Evolutionary conservation across 2,329 filamentous ascomycete genomes (phyloP).

Genomic region (Penicillium sp.): DNA sequence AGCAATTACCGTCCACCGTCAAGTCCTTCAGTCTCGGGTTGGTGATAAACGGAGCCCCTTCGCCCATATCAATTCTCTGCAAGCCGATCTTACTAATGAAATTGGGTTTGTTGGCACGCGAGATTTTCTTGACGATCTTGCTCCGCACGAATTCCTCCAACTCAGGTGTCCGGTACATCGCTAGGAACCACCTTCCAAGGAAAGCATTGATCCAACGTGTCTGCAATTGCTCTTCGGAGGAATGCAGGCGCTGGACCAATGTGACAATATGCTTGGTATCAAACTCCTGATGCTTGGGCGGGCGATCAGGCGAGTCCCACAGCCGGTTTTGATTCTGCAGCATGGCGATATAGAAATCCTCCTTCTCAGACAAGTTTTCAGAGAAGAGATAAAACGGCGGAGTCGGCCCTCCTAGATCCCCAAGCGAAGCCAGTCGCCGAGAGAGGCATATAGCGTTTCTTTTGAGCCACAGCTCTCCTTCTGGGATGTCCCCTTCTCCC

Average conservation of each 20-base stretch:
- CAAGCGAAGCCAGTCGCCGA: conserved; percentile 58
- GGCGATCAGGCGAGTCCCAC: conserved; percentile 55
- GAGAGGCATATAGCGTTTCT: conserved; percentile 81
- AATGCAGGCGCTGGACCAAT: conserved; percentile 85
- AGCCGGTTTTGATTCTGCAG: conserved; percentile 78
- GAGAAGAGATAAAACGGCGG: conserved; percentile 94
- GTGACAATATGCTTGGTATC: conserved; percentile 84
- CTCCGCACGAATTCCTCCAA: conserved; percentile 74
- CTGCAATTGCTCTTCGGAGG: conserved; percentile 85
- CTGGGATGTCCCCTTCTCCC: conserved; percentile 73
- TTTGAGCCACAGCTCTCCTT: conserved; percentile 95
- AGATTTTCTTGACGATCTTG: conserved; percentile 95
- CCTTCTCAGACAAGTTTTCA: conserved; percentile 92
- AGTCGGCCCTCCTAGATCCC: conserved; percentile 58
- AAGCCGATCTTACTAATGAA: conserved; percentile 86
- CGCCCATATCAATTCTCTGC: conserved; percentile 79
- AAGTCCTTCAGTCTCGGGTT: conserved; percentile 86
- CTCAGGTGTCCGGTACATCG: conserved; percentile 79
- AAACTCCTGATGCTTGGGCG: conserved; percentile 72
- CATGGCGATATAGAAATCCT: conserved; percentile 96
- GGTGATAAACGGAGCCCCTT: conserved; percentile 82
- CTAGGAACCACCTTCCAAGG: conserved; percentile 82
- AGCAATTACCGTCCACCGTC: conserved; percentile 86
- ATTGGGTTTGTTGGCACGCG: conserved; percentile 84
- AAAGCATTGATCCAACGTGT: conserved; percentile 93